Evolutionary conservation across 208 protist species (phyloP), one percentile per base, ranked within the genome.

Genomic region (Acanthamoeba culbertsoni): DNA sequence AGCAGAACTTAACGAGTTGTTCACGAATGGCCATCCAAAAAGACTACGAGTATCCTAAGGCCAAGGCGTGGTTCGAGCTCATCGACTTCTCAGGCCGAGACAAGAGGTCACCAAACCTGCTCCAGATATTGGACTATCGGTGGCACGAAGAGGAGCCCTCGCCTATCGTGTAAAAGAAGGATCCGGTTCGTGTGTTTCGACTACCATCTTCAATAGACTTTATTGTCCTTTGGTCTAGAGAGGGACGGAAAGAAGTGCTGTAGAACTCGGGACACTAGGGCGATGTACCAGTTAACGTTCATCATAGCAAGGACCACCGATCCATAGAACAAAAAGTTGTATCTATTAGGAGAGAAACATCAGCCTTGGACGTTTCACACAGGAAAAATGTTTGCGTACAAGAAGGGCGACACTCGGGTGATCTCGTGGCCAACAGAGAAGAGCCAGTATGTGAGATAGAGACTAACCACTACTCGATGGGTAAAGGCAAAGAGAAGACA

Each of bases 361-460:
- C 59, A 33, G n/a, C 12, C 59, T 33, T n/a, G 59, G 28, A n/a
- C 16, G 12, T 33, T 37, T 14, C 59, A 68, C 14, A 68, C 7
- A 68, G 31, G 59, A 6, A 10, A 8, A 68, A 68, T 10, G 28
- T 26, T 68, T 68, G 12, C 59, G 7, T 68, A 75, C 65, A 75
- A 75, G 65, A 5, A 6, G 14, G 31, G 23, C 23, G 65, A 75
- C 3, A 86, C 75, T 5, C 75, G 6, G 10, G 16, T 51, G 45
- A 86, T 57, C 28, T 86, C 75, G 16, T 31, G 28, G 40, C 46
- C 18, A 2, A 86, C 42, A 4, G 45, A 57, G 14, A 40, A 86
- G 20, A 86, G 75, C 75, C 75, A 86, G n/a, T 86, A 86, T 12
- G 75, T 59, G 40, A 86, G 46, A 31, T 86, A 86, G 3, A 86